phyloP scores from a whole-genome alignment of 495 filamentous ascomycete genomes.

The Elasticomyces elasticus region DNA sequence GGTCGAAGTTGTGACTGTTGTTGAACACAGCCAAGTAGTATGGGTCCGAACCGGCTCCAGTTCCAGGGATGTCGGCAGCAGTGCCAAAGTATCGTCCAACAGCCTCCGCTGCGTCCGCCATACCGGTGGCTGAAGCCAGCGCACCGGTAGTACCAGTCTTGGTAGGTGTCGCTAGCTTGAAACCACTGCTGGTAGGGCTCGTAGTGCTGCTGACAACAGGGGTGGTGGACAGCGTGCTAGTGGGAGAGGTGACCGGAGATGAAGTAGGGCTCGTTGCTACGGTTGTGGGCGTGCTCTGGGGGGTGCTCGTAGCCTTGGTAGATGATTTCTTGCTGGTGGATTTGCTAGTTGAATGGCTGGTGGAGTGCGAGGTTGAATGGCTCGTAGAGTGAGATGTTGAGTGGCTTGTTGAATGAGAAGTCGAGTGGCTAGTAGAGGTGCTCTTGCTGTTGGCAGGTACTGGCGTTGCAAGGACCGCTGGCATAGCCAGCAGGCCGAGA shows the following conservation, averaged over 20 bases:
- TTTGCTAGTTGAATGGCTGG: background rate
- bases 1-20: constrained; percentile 3
- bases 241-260: background rate
- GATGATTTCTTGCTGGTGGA: background rate
- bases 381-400: background rate
- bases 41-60: background rate
- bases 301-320: background rate
- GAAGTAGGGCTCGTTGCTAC: background rate
- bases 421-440: background rate
- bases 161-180: background rate
- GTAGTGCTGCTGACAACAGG: constrained; percentile 2
- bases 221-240: background rate
- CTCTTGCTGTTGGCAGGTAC: background rate
- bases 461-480: background rate
- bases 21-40: constrained; percentile 8
- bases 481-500: background rate
- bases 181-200: background rate
- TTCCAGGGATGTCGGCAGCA: constrained; percentile 5
- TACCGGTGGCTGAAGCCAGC: constrained; percentile 6
- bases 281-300: background rate
- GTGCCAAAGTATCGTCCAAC: constrained; percentile 5
- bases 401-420: background rate
- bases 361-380: background rate
- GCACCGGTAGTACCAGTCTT: constrained; percentile 2
- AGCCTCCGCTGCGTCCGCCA: constrained; percentile 3